These are phyloP conservation scores for Neurospora sp. DNA, from an alignment of 2,329 filamentous ascomycete genomes.

Conservation along the genomic window DNA sequence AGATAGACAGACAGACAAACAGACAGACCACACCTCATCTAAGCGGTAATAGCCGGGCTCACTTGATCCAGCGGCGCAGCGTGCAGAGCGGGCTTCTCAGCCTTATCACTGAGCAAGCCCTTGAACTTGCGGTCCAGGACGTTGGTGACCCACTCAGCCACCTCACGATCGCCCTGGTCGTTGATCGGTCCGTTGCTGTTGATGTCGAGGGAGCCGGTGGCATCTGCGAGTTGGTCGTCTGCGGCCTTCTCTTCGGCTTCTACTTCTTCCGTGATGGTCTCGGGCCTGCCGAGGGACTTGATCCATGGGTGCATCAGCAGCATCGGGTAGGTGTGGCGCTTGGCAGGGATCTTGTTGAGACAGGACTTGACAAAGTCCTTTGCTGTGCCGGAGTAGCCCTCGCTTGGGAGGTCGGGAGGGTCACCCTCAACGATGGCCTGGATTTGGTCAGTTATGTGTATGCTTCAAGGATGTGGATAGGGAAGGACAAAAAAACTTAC, in stretches of 20 bases:
- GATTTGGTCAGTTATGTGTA: not conserved
- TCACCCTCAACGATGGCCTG: slow-evolving; percentile 97
- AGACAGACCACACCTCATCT: slow-evolving; percentile 27
- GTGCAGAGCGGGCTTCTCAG: slow-evolving; percentile 71
- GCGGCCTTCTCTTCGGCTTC: slow-evolving; percentile 23
- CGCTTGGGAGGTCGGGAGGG: slow-evolving; percentile 74
- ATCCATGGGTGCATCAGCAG: slow-evolving; percentile 88
- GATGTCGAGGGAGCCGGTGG: slow-evolving; percentile 29
- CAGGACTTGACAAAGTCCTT: slow-evolving; percentile 83
- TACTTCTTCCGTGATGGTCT: slow-evolving; percentile 26
- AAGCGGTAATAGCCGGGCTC: slow-evolving; percentile 28
- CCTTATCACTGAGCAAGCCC: slow-evolving; percentile 38
- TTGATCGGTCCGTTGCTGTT: slow-evolving; percentile 24
- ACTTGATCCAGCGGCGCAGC: slow-evolving; percentile 74
- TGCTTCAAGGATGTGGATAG: not conserved
- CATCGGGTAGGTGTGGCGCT: slow-evolving; percentile 89
- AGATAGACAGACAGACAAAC: slow-evolving; percentile 12
- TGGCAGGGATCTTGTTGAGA: slow-evolving; percentile 82
- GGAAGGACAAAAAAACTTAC: slow-evolving; percentile 48
- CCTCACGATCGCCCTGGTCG: slow-evolving; percentile 62
- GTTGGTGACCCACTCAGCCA: slow-evolving; percentile 72
- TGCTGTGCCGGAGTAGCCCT: slow-evolving; percentile 68
- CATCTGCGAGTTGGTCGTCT: slow-evolving; percentile 28
- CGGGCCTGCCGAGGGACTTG: slow-evolving; percentile 23
- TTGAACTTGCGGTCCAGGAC: slow-evolving; percentile 58